phyloP scores from a whole-genome alignment of 2,329 filamentous ascomycete genomes.

The Colletotrichum horii region DNA sequence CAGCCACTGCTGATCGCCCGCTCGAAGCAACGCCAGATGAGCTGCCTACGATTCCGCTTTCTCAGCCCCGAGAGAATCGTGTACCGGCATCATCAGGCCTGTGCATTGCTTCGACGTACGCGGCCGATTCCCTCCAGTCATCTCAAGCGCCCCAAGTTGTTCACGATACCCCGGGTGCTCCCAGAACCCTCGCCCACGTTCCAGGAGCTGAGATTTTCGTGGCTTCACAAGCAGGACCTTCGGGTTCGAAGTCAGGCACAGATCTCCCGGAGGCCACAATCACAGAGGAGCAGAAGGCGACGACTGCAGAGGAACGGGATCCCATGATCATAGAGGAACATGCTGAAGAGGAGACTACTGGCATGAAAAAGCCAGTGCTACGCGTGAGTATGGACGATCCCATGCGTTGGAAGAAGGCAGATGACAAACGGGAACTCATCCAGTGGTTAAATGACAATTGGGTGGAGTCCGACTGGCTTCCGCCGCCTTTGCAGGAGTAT shows the following conservation, averaged over 20 bases:
- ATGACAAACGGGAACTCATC: neutral
- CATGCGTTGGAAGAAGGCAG: neutral
- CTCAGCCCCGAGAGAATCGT: neutral
- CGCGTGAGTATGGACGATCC: neutral
- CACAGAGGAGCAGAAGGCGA: neutral
- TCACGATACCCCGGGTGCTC: neutral
- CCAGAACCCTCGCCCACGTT: neutral
- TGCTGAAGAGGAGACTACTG: neutral
- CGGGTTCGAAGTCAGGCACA: neutral
- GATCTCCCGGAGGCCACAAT: neutral
- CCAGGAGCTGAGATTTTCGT: neutral
- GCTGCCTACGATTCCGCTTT: neutral
- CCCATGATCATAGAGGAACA: neutral
- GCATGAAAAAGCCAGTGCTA: neutral
- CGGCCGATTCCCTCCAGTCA: neutral
- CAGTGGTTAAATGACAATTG: neutral
- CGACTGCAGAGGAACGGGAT: neutral
- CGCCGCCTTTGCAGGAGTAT: neutral
- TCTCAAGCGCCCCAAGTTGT: neutral
- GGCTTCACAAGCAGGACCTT: neutral
- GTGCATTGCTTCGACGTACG: neutral
- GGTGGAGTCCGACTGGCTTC: conserved; percentile 10
- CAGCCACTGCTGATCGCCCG: neutral
- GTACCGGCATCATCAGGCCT: neutral
- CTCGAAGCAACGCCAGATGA: neutral